A percentile compares a stretch with the other conserved stretches of the same genome.
These are phyloP conservation scores for Isoetes taiwanensis DNA, from an alignment of 75 land plant species.

Conservation along the genomic window DNA sequence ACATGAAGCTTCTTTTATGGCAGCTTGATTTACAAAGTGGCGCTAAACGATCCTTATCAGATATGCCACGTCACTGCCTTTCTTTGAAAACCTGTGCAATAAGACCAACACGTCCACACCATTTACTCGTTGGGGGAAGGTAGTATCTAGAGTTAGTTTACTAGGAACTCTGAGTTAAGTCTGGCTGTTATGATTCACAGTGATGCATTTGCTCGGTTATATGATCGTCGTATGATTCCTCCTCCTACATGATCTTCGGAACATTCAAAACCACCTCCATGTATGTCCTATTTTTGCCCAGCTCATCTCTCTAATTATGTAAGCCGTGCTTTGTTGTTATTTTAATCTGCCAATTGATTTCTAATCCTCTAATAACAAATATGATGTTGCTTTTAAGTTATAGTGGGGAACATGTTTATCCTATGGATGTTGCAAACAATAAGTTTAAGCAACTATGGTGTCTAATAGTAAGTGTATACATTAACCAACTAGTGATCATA, in stretches of 20 bases:
- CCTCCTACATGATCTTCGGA: conserved; percentile 53
- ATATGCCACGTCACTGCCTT: conserved; percentile 61
- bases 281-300: conserved; percentile 88
- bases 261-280: conserved; percentile 56
- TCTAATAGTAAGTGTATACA: no score
- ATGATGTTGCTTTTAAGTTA: no score
- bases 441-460: no score
- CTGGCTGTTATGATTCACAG: no score
- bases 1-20: conserved; percentile 10
- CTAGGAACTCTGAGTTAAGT: background rate
- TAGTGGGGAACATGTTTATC: no score
- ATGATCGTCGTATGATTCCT: conserved; percentile 97
- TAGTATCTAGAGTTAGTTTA: conserved; percentile 11
- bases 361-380: no score
- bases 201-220: conserved; percentile 97
- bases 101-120: conserved; percentile 81
- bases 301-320: conserved; percentile 89
- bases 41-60: conserved; percentile 66
- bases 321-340: no score
- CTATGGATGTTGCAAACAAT: no score
- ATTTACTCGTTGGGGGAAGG: conserved; percentile 96
- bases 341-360: no score
- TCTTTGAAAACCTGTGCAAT: conserved; percentile 88
- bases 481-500: no score
- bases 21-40: conserved; percentile 91